These are phyloP conservation scores for Chenopodium album DNA, from an alignment of 148 eudicot genomes.

Conservation along the genomic window DNA sequence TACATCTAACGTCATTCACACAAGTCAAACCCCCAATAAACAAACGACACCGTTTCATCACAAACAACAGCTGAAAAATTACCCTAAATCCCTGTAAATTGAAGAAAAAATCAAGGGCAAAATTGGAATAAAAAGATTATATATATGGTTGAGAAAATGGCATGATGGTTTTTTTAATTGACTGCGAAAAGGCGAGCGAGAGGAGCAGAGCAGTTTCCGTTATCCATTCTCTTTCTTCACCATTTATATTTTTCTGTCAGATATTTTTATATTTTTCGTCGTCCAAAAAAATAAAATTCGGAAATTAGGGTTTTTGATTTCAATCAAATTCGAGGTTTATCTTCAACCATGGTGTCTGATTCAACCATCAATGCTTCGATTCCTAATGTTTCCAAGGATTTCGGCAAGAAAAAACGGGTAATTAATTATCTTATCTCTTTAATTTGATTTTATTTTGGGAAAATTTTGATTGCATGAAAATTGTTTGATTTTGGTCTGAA, in stretches of 20 bases:
- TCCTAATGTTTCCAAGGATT: slow-evolving; percentile 65
- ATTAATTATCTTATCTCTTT: background rate
- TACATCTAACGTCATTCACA: background rate
- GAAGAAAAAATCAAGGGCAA: background rate
- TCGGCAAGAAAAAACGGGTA: slow-evolving; percentile 84
- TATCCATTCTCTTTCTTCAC: slow-evolving; percentile 39
- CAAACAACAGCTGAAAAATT: background rate
- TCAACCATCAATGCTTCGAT: slow-evolving; percentile 64
- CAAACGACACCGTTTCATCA: background rate
- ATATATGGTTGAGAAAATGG: slow-evolving; percentile 10
- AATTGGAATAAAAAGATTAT: slow-evolving; percentile 1
- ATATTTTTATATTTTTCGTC: background rate
- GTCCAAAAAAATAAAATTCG: slow-evolving; percentile 5
- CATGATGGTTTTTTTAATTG: background rate
- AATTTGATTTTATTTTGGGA: background rate
- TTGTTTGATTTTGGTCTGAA: slow-evolving; percentile 10
- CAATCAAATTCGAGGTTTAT: slow-evolving; percentile 14
- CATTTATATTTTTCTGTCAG: slow-evolving; percentile 10
- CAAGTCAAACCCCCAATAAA: background rate
- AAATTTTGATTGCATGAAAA: slow-evolving; percentile 5
- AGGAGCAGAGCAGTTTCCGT: slow-evolving; percentile 65
- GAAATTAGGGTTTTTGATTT: slow-evolving; percentile 17
- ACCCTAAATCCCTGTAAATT: background rate
- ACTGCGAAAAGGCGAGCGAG: slow-evolving; percentile 18
- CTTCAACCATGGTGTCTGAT: slow-evolving; percentile 60